Evolutionary conservation across 768 basidiomycete species (phyloP), one percentile per base, ranked within the genome.

Genomic region (Ramaria sp.): DNA sequence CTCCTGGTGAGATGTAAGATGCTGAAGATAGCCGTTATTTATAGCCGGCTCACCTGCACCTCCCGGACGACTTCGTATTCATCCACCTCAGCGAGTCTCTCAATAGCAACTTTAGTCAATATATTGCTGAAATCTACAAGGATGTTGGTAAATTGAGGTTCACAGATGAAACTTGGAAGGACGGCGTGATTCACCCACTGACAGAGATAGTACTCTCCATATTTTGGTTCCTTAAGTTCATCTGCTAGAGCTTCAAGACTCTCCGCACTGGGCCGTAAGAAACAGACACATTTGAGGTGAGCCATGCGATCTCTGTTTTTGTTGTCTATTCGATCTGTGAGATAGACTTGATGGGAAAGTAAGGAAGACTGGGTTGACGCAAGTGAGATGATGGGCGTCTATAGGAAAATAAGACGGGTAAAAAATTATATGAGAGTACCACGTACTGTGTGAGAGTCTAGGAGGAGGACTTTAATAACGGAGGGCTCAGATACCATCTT

Each of bases 161-260:
- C 25, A 34, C 39, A 48, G 56, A 45, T 55, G 48, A 24, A 1
- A 41, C 22, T 5, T 36, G 48, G 45, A n/a, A 42, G 45, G 44
- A 22, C 44, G 28, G 34, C 44, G 63, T 69, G 71, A 78, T 73
- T 77, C 81, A 87, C 84, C 77, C 74, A 91, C 95, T 86, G 80
- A 98, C 95, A 99, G 66, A 99, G 39, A 77, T 95, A 98, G 71
- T 99, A 99, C 71, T 93, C 92, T 66, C 93, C 93, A 63, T 98
- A 99, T 69, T 87, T 87, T 9, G 94, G 95, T 63, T 91, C 86
- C 36, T 76, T 76, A 32, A 99, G 74, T 65, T 99, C 96, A 53
- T 78, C 73, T 60, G 85, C 86, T 53, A 97, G 75, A 24, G 85
- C 86, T 53, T 82, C 82, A 34, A 99, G 72, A 64, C 89, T 93